A percentile compares a stretch with the other conserved stretches of the same genome.
phyloP scores from a whole-genome alignment of 768 basidiomycete genomes.

The Boletus rex-veris region DNA sequence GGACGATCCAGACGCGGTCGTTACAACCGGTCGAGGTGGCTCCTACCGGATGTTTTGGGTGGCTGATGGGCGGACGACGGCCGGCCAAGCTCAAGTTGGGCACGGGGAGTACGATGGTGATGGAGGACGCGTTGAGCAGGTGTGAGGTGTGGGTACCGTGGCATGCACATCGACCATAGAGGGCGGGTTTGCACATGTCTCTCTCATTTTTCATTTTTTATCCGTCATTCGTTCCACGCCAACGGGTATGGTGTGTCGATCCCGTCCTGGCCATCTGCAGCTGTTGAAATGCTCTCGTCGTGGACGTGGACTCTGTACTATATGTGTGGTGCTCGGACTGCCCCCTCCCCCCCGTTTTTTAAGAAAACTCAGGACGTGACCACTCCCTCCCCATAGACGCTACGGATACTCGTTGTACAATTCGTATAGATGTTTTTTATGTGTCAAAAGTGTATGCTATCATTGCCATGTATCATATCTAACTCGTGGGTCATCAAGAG shows the following conservation, averaged over 20 bases:
- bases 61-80: constrained; percentile 13
- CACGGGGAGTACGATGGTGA: not conserved
- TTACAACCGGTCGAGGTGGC: constrained; percentile 21
- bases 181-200: too few relatives aligned
- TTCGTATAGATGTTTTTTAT: not conserved
- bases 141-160: constrained; percentile 17
- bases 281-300: not conserved
- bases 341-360: not conserved
- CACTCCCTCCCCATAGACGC: not conserved
- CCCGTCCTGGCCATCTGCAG: not conserved
- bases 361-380: not conserved
- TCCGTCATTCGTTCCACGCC: not conserved
- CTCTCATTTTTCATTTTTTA: not conserved
- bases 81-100: constrained; percentile 3
- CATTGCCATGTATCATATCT: not conserved
- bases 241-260: not conserved
- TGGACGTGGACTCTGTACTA: not conserved
- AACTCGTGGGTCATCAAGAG: too few relatives aligned
- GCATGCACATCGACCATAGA: not conserved
- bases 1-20: constrained; percentile 20
- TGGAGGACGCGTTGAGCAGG: constrained; percentile 16
- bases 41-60: constrained; percentile 20
- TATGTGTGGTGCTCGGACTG: not conserved
- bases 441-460: not conserved
- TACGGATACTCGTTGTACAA: too few relatives aligned